Conservation (phyloP, 768 basidiomycete genomes). For the Auriscalpium microsporum region DNA sequence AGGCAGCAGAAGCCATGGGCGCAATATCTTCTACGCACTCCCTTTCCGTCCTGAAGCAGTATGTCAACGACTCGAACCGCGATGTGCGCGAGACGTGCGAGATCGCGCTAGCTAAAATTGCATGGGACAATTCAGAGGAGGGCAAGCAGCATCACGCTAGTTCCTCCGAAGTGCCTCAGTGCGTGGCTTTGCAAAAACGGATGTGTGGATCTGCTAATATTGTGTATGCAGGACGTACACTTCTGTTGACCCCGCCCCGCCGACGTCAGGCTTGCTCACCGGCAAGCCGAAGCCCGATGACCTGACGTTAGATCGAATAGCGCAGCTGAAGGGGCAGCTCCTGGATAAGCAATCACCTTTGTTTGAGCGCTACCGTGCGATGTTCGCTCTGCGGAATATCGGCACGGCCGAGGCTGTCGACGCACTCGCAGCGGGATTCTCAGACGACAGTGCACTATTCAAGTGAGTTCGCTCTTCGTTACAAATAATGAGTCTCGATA, state of each 20-base stretch:
- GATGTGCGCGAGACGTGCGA: constrained; percentile 93
- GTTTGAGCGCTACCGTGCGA: constrained; percentile 93
- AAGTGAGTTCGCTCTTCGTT: constrained; percentile 44
- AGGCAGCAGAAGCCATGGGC: constrained; percentile 99
- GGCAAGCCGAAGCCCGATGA: constrained; percentile 47
- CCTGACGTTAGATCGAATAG: constrained; percentile 38
- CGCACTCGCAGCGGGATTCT: constrained; percentile 86
- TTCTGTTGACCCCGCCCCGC: constrained; percentile 86
- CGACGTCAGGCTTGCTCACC: constrained; percentile 53
- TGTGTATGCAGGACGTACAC: constrained; percentile 50
- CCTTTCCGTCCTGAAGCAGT: constrained; percentile 61
- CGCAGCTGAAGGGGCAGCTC: constrained; percentile 49
- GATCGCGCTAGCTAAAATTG: constrained; percentile 91
- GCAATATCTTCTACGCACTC: constrained; percentile 72
- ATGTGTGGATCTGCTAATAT: not conserved
- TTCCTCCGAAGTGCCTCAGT: constrained; percentile 32
- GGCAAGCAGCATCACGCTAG: constrained; percentile 40
- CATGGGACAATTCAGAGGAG: constrained; percentile 82
- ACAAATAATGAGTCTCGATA: not conserved
- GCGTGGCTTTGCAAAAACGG: constrained; percentile 7
- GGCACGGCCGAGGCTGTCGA: constrained; percentile 78
- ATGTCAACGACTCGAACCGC: constrained; percentile 59
- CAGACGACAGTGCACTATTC: constrained; percentile 85
- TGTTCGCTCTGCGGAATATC: constrained; percentile 97
- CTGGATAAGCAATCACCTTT: constrained; percentile 62